Conservation (phyloP, 306 rosid genomes). For the Citrullus mucosospermus region DNA sequence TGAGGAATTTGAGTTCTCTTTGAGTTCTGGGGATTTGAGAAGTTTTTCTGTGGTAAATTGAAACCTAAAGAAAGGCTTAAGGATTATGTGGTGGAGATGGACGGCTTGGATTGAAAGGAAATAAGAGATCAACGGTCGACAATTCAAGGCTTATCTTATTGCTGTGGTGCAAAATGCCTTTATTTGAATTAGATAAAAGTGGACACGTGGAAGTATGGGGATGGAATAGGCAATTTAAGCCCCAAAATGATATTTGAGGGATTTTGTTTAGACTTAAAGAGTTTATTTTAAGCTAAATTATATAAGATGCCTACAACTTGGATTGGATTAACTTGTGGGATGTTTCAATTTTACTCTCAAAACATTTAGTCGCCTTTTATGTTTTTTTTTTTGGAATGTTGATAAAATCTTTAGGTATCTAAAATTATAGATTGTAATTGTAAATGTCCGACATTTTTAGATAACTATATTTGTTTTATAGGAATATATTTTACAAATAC, state of each 20-base stretch:
- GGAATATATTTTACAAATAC: too few relatives aligned
- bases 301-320: too few relatives aligned
- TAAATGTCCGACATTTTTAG: too few relatives aligned
- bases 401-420: too few relatives aligned
- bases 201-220: neutral
- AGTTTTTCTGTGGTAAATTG: neutral
- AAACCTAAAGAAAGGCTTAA: neutral
- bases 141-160: neutral
- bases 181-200: neutral
- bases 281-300: neutral
- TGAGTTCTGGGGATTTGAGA: neutral
- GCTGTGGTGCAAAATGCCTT: neutral
- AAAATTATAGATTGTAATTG: too few relatives aligned
- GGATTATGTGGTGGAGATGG: conserved; percentile 4
- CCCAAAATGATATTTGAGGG: neutral
- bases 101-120: neutral
- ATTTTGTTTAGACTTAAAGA: neutral
- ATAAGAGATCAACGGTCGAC: neutral
- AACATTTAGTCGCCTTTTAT: too few relatives aligned
- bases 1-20: neutral
- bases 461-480: too few relatives aligned
- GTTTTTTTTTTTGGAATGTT: too few relatives aligned
- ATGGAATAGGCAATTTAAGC: neutral
- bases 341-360: too few relatives aligned
- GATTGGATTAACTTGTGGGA: too few relatives aligned